Conservation (phyloP, 192 early-diverging fungal species). For the Entrophospora sp. region DNA sequence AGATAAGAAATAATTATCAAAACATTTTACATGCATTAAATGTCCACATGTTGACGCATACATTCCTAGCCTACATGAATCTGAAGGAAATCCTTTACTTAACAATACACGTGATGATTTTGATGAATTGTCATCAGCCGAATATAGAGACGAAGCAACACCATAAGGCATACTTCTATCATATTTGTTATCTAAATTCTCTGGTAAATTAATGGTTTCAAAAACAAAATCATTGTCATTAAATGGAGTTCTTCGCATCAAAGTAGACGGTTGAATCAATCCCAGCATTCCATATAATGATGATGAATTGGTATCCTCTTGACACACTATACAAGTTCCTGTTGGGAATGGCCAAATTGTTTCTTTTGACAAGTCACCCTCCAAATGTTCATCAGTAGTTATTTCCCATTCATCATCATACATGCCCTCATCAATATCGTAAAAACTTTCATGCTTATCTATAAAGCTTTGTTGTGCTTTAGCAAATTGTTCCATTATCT, state of each 20-base stretch:
- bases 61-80: conserved; percentile 61
- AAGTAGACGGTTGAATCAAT: conserved; percentile 72
- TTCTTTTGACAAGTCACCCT: conserved; percentile 25
- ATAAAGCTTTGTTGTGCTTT: conserved; percentile 81
- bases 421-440: conserved; percentile 57
- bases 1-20: conserved; percentile 75
- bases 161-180: conserved; percentile 30
- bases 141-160: conserved; percentile 32
- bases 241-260: conserved; percentile 64
- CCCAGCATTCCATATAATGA: conserved; percentile 78
- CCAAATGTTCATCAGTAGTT: conserved; percentile 23
- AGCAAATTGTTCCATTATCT: conserved; percentile 86
- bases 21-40: conserved; percentile 90
- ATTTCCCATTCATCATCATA: conserved; percentile 44
- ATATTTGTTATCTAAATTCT: conserved; percentile 32
- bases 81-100: conserved; percentile 55
- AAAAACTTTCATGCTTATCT: conserved; percentile 71
- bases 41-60: conserved; percentile 90
- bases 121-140: not conserved
- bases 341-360: conserved; percentile 56
- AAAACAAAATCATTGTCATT: conserved; percentile 48
- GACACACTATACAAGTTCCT: conserved; percentile 94
- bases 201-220: conserved; percentile 29
- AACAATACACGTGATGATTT: not conserved
- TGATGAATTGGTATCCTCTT: conserved; percentile 71